Percentiles rank a stretch among this genome's conserved stretches.
Conservation (phyloP, 371 early-diverging fungal species). For the Basidiobolus meristosporus region DNA sequence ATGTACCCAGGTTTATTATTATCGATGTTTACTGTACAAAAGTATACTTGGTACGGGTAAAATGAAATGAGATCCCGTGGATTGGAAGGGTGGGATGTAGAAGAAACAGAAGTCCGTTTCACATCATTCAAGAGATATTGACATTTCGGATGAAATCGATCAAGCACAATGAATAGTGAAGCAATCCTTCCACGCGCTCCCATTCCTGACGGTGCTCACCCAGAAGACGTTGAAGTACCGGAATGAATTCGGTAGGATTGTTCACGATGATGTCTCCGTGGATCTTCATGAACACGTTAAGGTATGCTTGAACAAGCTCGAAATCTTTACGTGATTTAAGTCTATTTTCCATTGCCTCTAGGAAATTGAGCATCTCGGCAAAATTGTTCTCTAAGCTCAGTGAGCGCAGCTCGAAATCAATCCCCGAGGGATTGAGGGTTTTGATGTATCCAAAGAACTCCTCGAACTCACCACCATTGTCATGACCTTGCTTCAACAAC, state of each 20-base stretch:
- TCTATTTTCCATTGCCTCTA: constrained; percentile 35
- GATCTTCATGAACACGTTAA: constrained; percentile 51
- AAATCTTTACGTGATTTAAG: constrained; percentile 50
- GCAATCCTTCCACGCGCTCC: constrained; percentile 40
- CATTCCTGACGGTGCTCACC: constrained; percentile 26
- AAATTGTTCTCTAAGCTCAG: constrained; percentile 38
- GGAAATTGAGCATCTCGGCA: constrained; percentile 25
- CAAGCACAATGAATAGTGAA: constrained; percentile 64
- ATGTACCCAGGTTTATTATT: too few relatives aligned
- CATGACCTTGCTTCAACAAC: constrained; percentile 25
- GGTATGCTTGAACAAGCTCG: constrained; percentile 68
- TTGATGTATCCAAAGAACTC: constrained; percentile 43
- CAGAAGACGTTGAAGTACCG: constrained; percentile 9
- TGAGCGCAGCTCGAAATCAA: constrained; percentile 73
- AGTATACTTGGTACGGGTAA: too few relatives aligned
- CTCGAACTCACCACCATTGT: constrained; percentile 20
- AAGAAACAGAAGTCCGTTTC: too few relatives aligned
- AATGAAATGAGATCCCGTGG: too few relatives aligned
- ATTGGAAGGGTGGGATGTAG: too few relatives aligned
- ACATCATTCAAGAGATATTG: too few relatives aligned
- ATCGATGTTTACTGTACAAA: too few relatives aligned
- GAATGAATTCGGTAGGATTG: constrained; percentile 8
- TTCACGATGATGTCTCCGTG: constrained; percentile 55
- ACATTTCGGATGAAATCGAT: constrained; percentile 54
- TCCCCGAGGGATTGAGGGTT: constrained; percentile 52